Conservation (phyloP, 164 flowering plant species). For the Houttuynia cordata region DNA sequence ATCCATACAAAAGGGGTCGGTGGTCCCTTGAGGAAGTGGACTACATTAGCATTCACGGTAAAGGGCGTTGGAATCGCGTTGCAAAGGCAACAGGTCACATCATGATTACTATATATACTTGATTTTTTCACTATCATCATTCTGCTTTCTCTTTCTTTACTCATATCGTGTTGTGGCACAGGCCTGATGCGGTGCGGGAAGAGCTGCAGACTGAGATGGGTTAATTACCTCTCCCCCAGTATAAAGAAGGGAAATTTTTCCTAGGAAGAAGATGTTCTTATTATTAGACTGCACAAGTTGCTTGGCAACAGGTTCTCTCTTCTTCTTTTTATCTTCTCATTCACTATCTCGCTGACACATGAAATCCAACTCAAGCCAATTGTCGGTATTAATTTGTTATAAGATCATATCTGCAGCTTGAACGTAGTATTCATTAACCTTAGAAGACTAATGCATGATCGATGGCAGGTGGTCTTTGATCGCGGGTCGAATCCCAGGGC, state of each 20-base stretch:
- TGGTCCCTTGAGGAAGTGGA: slow-evolving; percentile 44
- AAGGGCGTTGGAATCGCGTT: slow-evolving; percentile 41
- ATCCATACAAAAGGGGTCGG: slow-evolving; percentile 21
- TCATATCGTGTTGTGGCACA: not conserved
- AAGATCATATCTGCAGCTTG: no score
- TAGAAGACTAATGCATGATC: no score
- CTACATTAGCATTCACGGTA: slow-evolving; percentile 33
- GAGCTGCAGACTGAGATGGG: not conserved
- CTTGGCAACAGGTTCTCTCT: not conserved
- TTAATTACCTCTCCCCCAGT: not conserved
- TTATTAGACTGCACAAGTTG: not conserved
- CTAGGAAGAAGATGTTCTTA: not conserved
- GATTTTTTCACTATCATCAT: not conserved
- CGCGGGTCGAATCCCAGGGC: not conserved
- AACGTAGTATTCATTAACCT: no score
- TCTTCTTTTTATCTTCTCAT: no score
- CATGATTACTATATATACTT: no score
- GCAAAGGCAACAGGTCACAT: slow-evolving; percentile 24
- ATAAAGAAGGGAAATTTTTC: not conserved
- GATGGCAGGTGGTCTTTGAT: not conserved
- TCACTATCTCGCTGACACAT: no score
- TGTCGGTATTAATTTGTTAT: no score
- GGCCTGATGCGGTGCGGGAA: not conserved
- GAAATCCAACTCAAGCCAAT: no score
- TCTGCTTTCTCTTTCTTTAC: no score